A percentile compares a stretch with the other conserved stretches of the same genome.
Evolutionary conservation across 306 rosid genomes (phyloP).

Genomic region (Crataegus laevigata): DNA sequence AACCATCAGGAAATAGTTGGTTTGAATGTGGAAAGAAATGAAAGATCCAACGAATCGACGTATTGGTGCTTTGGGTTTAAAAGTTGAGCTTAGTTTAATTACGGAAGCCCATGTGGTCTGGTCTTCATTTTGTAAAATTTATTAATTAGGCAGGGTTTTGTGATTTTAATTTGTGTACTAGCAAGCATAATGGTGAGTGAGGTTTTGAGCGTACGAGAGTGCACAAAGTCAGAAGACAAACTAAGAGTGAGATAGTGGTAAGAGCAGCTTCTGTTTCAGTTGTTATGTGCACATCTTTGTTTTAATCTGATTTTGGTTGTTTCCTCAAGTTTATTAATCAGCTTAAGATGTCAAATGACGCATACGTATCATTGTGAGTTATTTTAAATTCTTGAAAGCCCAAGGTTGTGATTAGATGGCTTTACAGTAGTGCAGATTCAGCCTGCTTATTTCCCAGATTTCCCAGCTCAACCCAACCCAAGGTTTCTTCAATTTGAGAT

Average conservation of each 20-base stretch:
- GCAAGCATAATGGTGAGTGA: background rate
- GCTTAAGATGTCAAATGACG: background rate
- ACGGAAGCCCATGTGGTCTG: background rate
- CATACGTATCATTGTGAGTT: background rate
- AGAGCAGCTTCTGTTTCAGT: background rate
- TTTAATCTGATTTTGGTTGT: background rate
- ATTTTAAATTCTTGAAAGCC: background rate
- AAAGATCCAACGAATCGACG: background rate
- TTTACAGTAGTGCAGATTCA: background rate
- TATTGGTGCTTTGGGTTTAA: background rate
- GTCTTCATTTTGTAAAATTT: background rate
- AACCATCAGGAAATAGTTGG: constrained; percentile 42
- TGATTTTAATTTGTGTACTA: background rate
- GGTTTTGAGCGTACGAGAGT: background rate
- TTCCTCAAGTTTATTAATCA: background rate
- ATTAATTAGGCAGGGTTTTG: background rate
- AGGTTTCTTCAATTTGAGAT: background rate
- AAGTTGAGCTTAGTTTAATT: background rate
- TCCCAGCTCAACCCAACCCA: too few relatives aligned
- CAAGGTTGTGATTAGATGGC: background rate
- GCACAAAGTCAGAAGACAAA: background rate
- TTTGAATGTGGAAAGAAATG: constrained; percentile 12
- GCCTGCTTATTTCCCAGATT: background rate
- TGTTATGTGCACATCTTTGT: background rate
- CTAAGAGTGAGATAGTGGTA: background rate